These are phyloP conservation scores for Pseudovirgaria hyperparasitica DNA, from an alignment of 2,329 filamentous ascomycete genomes.

Conservation along the genomic window DNA sequence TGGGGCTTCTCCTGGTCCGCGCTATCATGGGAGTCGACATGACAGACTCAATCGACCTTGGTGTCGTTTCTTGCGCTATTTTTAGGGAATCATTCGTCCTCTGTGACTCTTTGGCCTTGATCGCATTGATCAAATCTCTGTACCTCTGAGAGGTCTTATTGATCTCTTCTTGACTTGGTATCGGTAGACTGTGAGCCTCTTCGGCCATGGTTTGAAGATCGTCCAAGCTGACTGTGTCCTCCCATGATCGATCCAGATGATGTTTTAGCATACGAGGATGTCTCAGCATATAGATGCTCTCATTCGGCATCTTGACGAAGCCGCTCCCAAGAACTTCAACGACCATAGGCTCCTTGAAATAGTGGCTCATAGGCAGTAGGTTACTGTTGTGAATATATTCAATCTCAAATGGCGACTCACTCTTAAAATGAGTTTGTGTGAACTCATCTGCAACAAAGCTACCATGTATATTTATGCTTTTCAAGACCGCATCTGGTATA, in stretches of 20 bases:
- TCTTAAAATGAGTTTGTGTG: constrained; percentile 11
- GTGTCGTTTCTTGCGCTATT: no score
- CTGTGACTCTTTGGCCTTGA: no score
- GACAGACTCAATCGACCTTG: no score
- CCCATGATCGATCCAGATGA: constrained; percentile 60
- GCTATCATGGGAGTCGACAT: no score
- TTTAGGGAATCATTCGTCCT: no score
- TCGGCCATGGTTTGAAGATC: constrained; percentile 57
- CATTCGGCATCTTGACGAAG: constrained; percentile 60
- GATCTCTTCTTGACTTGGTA: constrained; percentile 14
- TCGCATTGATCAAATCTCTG: neutral
- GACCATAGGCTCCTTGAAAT: constrained; percentile 60
- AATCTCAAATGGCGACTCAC: constrained; percentile 2
- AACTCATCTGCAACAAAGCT: constrained; percentile 21
- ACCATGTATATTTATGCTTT: constrained; percentile 30
- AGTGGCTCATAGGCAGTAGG: constrained; percentile 25
- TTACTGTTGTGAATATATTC: constrained; percentile 12
- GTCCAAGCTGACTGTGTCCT: constrained; percentile 54
- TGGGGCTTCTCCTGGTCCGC: no score
- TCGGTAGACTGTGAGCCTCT: constrained; percentile 38
- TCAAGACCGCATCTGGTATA: constrained; percentile 31
- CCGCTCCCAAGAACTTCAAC: constrained; percentile 71
- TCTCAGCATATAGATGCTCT: constrained; percentile 58
- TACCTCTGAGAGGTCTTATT: no score
- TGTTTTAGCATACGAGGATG: constrained; percentile 68